Evolutionary conservation across 164 flowering plant genomes (phyloP), one percentile per base, ranked within the genome.

Genomic region (Annona cherimola): DNA sequence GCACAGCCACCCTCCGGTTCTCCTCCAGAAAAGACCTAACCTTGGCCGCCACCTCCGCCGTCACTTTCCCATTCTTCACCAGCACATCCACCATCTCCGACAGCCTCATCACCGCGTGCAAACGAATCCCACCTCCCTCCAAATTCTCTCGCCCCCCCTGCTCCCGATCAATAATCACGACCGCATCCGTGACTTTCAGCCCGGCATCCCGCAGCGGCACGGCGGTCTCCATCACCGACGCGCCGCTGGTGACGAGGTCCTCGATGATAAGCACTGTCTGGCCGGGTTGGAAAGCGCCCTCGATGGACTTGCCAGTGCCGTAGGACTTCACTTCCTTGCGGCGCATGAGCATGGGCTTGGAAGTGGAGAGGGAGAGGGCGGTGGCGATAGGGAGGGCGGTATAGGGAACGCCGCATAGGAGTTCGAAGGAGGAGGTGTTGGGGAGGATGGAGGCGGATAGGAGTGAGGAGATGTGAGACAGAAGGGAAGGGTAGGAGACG

Each of bases 351-450:
- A 95, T 95, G 68, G 99, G 99, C 43, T 90, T 69, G 69, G 82
- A 60, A 69, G 75, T 70, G 65, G 86, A 44, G 42, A 85, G 50
- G 66, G 98, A 93, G 74, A 92, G 83, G 73, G 79, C 76, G 42
- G 99, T 91, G 74, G 99, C 98, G 64, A 95, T 93, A 67, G 98
- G 98, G 61, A 95, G 91, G 50, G 99, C 98, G 2, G 99, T 93
- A 91, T 93, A 93, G 20, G 98, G 99, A 45, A 93, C 98, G 60
- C 98, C 98, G 77, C 98, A 93, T 69, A 95, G 71, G 79, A 89
- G 78, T 75, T 91, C 90, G 84, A 74, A 90, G 19, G 75, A 3
- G 74, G 87, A 44, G 75, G 39, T 35, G 45, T 83, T 39, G 40
- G 89, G 54, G 26, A 94, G 74, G 74, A 85, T 66, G 55, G 87